These are phyloP conservation scores for Pyronema omphalodes DNA, from an alignment of 495 filamentous ascomycete species.

Conservation along the genomic window DNA sequence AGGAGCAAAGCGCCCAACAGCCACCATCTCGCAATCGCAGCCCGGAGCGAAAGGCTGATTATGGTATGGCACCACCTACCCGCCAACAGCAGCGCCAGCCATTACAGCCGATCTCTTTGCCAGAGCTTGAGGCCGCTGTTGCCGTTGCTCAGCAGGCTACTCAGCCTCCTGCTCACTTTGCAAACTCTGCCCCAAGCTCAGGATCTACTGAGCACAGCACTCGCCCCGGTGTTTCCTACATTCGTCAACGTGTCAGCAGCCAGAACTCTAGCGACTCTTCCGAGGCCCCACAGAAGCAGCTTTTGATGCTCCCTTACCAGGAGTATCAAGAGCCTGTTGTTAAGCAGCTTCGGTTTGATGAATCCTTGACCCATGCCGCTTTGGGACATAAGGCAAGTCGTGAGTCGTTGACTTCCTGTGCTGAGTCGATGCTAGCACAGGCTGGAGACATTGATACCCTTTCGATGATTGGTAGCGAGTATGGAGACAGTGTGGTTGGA, in stretches of 20 bases:
- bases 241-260: conserved; percentile 10
- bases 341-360: conserved; percentile 22
- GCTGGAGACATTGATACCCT: conserved; percentile 8
- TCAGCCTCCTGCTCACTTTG: conserved; percentile 8
- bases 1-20: conserved; percentile 9
- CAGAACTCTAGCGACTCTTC: conserved; percentile 1
- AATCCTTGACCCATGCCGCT: conserved; percentile 6
- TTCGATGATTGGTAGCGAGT: background rate
- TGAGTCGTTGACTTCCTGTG: conserved; percentile 6
- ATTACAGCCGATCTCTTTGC: background rate
- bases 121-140: too few relatives aligned
- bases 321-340: conserved; percentile 12
- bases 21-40: conserved; percentile 3
- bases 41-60: background rate
- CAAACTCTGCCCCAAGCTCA: background rate
- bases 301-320: conserved; percentile 4
- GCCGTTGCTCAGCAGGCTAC: background rate
- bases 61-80: background rate
- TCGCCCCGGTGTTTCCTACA: conserved; percentile 20
- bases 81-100: conserved; percentile 11
- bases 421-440: conserved; percentile 23
- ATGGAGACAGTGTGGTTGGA: background rate
- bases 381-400: conserved; percentile 13
- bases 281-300: conserved; percentile 9
- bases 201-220: conserved; percentile 17